Percentiles rank a stretch among this genome's conserved stretches.
Evolutionary conservation across 306 rosid genomes (phyloP).

Genomic region (Quercus suber): DNA sequence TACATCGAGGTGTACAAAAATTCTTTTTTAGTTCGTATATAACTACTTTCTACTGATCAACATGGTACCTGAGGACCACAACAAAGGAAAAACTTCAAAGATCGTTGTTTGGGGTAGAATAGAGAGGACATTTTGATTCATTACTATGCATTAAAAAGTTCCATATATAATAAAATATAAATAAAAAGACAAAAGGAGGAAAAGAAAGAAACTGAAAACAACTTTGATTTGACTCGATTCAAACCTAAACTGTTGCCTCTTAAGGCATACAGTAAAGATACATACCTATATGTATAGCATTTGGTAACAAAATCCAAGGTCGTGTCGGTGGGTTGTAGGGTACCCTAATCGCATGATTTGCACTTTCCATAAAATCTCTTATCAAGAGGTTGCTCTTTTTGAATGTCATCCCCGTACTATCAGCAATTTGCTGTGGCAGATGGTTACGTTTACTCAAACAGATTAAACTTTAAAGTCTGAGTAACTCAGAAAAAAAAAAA

Average conservation of each 20-base stretch:
- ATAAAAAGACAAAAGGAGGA: not conserved
- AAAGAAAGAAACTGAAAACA: not conserved
- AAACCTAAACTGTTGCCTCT: not conserved
- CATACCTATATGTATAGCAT: not conserved
- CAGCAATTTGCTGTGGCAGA: not conserved
- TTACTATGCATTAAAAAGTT: not conserved
- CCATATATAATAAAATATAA: not conserved
- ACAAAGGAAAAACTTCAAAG: not conserved
- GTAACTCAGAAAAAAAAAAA: too few relatives aligned
- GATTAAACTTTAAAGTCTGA: too few relatives aligned
- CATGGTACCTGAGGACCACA: not conserved
- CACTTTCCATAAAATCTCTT: not conserved
- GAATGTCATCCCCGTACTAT: slow-evolving; percentile 10
- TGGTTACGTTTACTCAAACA: not conserved
- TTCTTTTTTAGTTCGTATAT: not conserved
- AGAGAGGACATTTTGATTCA: not conserved
- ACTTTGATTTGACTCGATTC: not conserved
- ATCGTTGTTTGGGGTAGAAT: not conserved
- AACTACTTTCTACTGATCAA: not conserved
- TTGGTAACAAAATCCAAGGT: not conserved
- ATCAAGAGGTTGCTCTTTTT: not conserved
- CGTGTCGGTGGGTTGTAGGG: not conserved
- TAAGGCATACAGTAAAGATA: not conserved
- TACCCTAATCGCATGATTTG: not conserved
- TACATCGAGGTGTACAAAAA: not conserved